Evolutionary conservation across 2,329 filamentous ascomycete genomes (phyloP).

Genomic region (Saccharata proteae): DNA sequence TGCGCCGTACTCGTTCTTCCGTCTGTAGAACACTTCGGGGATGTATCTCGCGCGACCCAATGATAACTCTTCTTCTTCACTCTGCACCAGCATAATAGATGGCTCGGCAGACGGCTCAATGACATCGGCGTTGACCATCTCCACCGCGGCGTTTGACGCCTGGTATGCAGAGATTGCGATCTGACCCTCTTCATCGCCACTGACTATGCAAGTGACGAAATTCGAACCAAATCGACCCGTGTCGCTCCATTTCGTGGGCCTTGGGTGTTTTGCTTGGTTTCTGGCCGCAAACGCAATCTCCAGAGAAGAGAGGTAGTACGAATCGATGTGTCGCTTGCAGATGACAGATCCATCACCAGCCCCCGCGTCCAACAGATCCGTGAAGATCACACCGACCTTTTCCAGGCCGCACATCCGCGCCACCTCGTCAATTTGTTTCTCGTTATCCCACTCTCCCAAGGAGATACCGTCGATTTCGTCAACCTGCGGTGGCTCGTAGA

Average conservation of each 20-base stretch:
- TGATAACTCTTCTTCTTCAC: constrained; percentile 74
- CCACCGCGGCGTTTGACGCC: constrained; percentile 86
- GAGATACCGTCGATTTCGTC: constrained; percentile 84
- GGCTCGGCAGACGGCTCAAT: constrained; percentile 92
- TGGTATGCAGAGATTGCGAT: constrained; percentile 90
- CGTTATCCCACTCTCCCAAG: constrained; percentile 71
- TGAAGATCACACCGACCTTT: constrained; percentile 87
- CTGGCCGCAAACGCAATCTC: constrained; percentile 84
- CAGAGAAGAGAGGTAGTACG: constrained; percentile 84
- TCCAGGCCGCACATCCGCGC: constrained; percentile 76
- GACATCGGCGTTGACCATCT: constrained; percentile 93
- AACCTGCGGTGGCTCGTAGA: constrained; percentile 89
- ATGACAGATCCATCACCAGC: constrained; percentile 73
- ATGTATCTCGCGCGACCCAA: constrained; percentile 69
- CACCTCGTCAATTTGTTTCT: constrained; percentile 67
- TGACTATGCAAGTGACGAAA: constrained; percentile 91
- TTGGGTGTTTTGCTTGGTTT: constrained; percentile 77
- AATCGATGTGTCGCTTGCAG: constrained; percentile 92
- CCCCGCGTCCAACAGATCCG: constrained; percentile 75
- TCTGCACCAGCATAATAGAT: constrained; percentile 83
- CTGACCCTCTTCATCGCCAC: constrained; percentile 79
- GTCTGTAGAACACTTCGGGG: constrained; percentile 91
- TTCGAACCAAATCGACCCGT: constrained; percentile 89
- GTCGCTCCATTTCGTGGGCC: constrained; percentile 92
- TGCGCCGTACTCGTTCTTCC: constrained; percentile 90